phyloP scores from a whole-genome alignment of 257 asterid genomes.

The Craterostigma plantagineum region DNA sequence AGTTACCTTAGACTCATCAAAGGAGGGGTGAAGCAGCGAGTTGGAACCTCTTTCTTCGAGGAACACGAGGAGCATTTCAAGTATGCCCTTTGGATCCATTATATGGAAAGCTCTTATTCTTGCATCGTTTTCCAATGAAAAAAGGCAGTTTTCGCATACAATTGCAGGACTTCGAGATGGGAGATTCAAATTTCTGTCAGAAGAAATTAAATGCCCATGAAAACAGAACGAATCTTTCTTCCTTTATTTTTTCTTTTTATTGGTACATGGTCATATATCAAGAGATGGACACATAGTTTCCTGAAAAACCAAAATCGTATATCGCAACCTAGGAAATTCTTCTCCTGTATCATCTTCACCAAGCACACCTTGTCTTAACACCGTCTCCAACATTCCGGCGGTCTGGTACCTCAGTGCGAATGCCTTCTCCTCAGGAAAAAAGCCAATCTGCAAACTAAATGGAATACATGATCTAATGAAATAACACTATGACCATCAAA shows the following conservation, averaged over 20 bases:
- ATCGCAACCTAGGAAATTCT: conserved; percentile 76
- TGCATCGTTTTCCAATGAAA: conserved; percentile 53
- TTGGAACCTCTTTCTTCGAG: conserved; percentile 61
- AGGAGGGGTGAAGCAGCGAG: conserved; percentile 32
- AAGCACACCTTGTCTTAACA: conserved; percentile 83
- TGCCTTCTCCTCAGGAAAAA: conserved; percentile 76
- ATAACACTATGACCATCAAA: conserved; percentile 2
- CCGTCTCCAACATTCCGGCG: conserved; percentile 95
- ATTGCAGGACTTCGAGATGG: conserved; percentile 75
- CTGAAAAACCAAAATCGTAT: too few relatives aligned
- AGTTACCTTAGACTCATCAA: conserved; percentile 39
- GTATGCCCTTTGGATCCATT: conserved; percentile 59
- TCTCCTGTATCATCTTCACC: conserved; percentile 97
- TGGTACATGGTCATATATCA: too few relatives aligned
- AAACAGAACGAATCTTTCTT: background rate
- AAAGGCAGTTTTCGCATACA: conserved; percentile 86
- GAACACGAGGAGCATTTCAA: conserved; percentile 66
- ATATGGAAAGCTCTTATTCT: conserved; percentile 76
- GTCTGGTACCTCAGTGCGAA: conserved; percentile 88
- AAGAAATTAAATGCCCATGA: conserved; percentile 6
- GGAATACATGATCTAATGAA: conserved; percentile 27
- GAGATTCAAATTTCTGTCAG: conserved; percentile 62
- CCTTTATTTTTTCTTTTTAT: too few relatives aligned
- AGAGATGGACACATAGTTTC: too few relatives aligned
- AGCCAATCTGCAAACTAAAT: conserved; percentile 85